Percentiles rank a stretch among this genome's conserved stretches.
Conservation (phyloP, 345 rosid genomes). For the Boechera retrofracta region DNA sequence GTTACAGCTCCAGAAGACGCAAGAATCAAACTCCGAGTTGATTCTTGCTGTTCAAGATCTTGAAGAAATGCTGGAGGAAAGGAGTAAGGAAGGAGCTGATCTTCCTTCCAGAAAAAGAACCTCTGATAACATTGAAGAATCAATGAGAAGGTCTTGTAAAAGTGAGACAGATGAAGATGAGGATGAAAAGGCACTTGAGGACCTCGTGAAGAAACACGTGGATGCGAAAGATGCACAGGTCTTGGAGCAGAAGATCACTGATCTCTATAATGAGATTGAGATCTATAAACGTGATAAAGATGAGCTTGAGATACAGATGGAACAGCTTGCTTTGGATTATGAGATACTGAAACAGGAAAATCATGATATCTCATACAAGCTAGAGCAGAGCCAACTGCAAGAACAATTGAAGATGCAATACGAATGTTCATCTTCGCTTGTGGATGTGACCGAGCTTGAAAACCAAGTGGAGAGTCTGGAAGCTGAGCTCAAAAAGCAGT, state of each 20-base stretch:
- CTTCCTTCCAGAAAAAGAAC: conserved; percentile 42
- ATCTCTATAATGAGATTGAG: conserved; percentile 75
- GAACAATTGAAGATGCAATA: conserved; percentile 78
- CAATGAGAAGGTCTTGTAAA: conserved; percentile 40
- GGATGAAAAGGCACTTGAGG: conserved; percentile 88
- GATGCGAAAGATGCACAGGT: conserved; percentile 57
- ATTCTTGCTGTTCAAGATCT: conserved; percentile 88
- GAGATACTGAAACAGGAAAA: conserved; percentile 94
- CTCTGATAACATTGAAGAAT: conserved; percentile 40
- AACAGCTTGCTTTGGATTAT: conserved; percentile 94
- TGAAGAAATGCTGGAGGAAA: conserved; percentile 76
- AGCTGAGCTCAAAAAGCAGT: conserved; percentile 54
- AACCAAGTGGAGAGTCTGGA: conserved; percentile 55
- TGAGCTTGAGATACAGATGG: conserved; percentile 90
- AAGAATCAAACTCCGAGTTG: conserved; percentile 86
- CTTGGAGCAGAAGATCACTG: conserved; percentile 73
- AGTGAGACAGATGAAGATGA: conserved; percentile 71
- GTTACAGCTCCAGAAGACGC: conserved; percentile 85
- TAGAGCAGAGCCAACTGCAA: conserved; percentile 87
- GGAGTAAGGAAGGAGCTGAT: conserved; percentile 50
- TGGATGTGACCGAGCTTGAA: conserved; percentile 58
- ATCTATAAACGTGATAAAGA: conserved; percentile 78
- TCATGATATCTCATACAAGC: conserved; percentile 66
- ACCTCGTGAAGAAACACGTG: conserved; percentile 70
- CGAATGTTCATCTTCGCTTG: conserved; percentile 64